Base-by-base conservation (phyloP, 2,329 filamentous ascomycete species). In the Botrytis cinerea region DNA sequence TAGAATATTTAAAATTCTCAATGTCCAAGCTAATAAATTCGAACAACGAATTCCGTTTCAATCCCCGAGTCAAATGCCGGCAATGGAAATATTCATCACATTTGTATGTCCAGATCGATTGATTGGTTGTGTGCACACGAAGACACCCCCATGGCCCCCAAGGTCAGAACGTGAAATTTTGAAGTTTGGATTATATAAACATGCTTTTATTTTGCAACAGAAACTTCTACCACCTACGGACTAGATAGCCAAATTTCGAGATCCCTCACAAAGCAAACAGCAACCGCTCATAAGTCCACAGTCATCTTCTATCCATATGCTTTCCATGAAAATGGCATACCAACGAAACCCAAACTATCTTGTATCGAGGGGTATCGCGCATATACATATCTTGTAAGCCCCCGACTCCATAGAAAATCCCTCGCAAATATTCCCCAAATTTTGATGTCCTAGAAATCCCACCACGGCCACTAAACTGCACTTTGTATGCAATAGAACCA, bases 401-500 rank as follows among this genome's bases (percentile, higher is more conserved):
- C 67, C 54, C 61, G 46, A 72, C 70, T 70, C 63, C 71, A 35
- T 63, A 28, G 32, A 51, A 45, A 57, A 14, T 28, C 32, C 51
- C 51, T 38, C 32, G 40, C 51, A 45, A 22, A 18, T 40, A 32
- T 72, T 45, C 43, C 54, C 66, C 71, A 73, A 28, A 74, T 43
- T 46, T 70, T 20, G 14, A 38, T 32, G 40, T 64, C 70, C 64
- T 51, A 20, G 20, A 63, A 51, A 51, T 54, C 60, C 35, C 16
- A 35, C 45, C 71, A 70, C 16, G 74, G 72, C 71, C 57, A 75
- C 67, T 69, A 74, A 75, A 54, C 20, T 68, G 73, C 74, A 73
- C 73, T 74, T 64, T 70, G 68, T 72, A 77, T 78, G 77, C 75
- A 74, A 75, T 62, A 74, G 40, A 45, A 70, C 73, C 72, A 74